Conservation (phyloP, 208 protist genomes). For the Crithidia fasciculata region DNA sequence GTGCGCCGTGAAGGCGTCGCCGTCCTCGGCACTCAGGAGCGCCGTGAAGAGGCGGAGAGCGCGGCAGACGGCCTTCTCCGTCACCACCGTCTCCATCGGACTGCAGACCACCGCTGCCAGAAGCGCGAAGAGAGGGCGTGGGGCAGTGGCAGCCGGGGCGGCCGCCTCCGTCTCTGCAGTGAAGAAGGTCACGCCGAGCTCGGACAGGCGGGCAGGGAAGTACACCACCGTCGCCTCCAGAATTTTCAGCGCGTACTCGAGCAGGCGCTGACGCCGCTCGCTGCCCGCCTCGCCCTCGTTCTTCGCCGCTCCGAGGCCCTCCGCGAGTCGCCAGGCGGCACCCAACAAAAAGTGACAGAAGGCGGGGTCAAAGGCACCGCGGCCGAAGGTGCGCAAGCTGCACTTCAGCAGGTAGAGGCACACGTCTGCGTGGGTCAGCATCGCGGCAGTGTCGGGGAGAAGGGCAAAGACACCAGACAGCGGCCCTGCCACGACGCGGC, state of each 20-base stretch:
- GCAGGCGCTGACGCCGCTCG: conserved; percentile 39
- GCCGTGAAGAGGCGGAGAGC: conserved; percentile 51
- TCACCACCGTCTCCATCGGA: conserved; percentile 43
- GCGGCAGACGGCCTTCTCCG: conserved; percentile 72
- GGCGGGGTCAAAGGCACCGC: conserved; percentile 61
- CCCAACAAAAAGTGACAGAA: conserved; percentile 65
- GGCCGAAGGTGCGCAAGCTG: conserved; percentile 71
- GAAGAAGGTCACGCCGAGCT: conserved; percentile 56
- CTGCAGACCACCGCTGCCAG: conserved; percentile 37
- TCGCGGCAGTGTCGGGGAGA: conserved; percentile 10
- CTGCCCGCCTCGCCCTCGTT: neutral
- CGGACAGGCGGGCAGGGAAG: conserved; percentile 51
- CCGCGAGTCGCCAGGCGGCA: conserved; percentile 55
- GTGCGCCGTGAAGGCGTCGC: conserved; percentile 42
- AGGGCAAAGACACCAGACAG: conserved; percentile 59
- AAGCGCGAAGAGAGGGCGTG: conserved; percentile 26
- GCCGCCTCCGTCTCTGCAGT: conserved; percentile 1
- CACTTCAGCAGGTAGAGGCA: conserved; percentile 80
- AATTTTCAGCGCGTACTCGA: conserved; percentile 80
- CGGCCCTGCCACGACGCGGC: conserved; percentile 40
- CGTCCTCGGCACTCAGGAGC: conserved; percentile 56
- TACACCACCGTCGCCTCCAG: conserved; percentile 46
- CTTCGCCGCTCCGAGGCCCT: conserved; percentile 8
- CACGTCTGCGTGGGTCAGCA: conserved; percentile 43
- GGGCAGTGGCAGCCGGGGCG: neutral